A percentile compares a stretch with the other conserved stretches of the same genome.
phyloP scores from a whole-genome alignment of 768 basidiomycete genomes.

The Rhodotorula paludigena region DNA sequence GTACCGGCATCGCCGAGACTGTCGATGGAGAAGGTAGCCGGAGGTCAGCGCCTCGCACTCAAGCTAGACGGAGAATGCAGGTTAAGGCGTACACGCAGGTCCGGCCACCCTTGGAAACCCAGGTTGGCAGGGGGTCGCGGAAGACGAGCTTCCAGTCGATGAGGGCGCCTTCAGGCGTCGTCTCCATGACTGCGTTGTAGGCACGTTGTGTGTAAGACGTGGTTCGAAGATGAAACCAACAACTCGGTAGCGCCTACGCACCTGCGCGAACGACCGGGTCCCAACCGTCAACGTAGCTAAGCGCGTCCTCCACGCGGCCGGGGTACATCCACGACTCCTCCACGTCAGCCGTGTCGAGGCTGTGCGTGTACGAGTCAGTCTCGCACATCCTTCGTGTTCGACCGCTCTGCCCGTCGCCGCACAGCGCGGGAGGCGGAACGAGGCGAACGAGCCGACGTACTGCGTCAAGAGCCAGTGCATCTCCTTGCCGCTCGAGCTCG shows the following conservation, averaged over 20 bases:
- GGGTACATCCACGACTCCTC: constrained; percentile 27
- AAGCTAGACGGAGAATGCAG: too few species aligned
- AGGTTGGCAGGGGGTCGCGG: constrained; percentile 43
- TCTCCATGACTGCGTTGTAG: not conserved
- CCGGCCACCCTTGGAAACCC: constrained; percentile 28
- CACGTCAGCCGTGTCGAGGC: constrained; percentile 23
- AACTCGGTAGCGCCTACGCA: not conserved
- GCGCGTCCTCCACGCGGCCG: constrained; percentile 22
- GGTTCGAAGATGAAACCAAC: not conserved
- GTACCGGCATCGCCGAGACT: constrained; percentile 8
- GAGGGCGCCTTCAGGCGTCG: not conserved
- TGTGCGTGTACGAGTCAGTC: constrained; percentile 23
- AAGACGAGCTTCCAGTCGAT: constrained; percentile 45
- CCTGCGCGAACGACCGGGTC: constrained; percentile 32
- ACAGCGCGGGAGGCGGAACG: too few species aligned
- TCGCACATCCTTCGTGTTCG: constrained; percentile 44
- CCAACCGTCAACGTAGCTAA: constrained; percentile 34
- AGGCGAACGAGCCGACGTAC: not conserved
- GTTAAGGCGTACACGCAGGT: not conserved
- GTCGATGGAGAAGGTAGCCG: not conserved
- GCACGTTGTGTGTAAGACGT: not conserved
- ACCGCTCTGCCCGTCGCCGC: too few species aligned
- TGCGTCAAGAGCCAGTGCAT: constrained; percentile 24
- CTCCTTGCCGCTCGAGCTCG: constrained; percentile 17
- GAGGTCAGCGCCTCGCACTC: not conserved